Evolutionary conservation across 148 eudicot species (phyloP).

Genomic region (Dianthus caryophyllus): DNA sequence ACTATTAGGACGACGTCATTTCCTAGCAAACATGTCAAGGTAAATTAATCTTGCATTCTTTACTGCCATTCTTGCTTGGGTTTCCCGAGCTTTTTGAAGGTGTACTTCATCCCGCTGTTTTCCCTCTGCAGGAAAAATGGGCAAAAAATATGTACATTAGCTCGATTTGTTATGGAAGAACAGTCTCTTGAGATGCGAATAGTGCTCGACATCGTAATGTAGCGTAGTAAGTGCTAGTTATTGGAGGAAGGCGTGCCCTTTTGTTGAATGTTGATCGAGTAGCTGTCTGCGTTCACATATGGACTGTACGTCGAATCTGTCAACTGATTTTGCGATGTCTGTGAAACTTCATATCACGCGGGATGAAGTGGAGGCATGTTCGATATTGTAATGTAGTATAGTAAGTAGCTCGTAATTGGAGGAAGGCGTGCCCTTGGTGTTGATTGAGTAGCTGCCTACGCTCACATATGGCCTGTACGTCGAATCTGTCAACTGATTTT

Average conservation of each 20-base stretch:
- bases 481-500: conserved; percentile 20
- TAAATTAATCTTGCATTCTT: conserved; percentile 17
- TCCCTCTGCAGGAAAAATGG: conserved; percentile 65
- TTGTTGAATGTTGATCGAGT: no score
- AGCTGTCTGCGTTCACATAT: no score
- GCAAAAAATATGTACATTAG: conserved; percentile 66
- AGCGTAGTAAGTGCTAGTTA: no score
- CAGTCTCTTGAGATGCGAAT: conserved; percentile 52
- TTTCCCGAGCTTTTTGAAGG: background rate
- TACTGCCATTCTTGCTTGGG: background rate
- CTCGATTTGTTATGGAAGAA: conserved; percentile 65
- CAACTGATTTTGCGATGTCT: no score
- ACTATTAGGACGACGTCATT: conserved; percentile 87
- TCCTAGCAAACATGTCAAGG: conserved; percentile 95
- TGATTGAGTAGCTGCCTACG: conserved; percentile 8
- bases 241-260: no score
- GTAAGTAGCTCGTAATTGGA: conserved; percentile 8
- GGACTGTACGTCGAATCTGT: no score
- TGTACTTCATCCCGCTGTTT: background rate
- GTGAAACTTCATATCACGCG: no score
- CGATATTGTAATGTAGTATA: no score
- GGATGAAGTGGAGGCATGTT: no score
- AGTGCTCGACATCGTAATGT: background rate
- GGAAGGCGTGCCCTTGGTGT: conserved; percentile 11
- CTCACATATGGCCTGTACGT: no score